A percentile compares a stretch with the other conserved stretches of the same genome.
Conservation (phyloP, 176 grass and related monocot species). For the Neostapfia colusana region DNA sequence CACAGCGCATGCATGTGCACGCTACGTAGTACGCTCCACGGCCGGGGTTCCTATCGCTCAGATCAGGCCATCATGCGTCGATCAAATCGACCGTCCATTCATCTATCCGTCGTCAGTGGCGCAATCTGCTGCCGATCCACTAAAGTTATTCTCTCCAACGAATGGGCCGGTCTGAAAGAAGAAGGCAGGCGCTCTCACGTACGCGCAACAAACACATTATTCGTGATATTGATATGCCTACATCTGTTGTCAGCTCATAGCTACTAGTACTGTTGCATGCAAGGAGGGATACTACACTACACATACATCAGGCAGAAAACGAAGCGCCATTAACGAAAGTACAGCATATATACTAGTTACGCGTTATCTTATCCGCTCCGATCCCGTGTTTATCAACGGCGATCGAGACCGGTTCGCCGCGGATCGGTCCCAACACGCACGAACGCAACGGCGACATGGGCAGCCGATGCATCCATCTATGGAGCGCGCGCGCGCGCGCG, state of each 20-base stretch:
- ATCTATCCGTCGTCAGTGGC: background rate
- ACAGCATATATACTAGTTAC: too few species aligned
- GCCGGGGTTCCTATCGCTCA: background rate
- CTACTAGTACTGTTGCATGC: background rate
- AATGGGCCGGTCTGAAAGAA: background rate
- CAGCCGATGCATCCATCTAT: background rate
- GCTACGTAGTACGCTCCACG: background rate
- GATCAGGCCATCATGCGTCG: background rate
- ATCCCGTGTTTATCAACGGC: background rate
- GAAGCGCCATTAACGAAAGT: background rate
- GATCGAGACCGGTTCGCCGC: conserved; percentile 3
- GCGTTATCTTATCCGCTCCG: background rate
- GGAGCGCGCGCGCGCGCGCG: background rate
- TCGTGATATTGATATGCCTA: background rate
- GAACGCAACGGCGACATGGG: background rate
- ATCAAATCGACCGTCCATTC: background rate
- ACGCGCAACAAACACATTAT: background rate
- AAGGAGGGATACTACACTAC: too few species aligned
- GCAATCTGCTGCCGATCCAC: background rate
- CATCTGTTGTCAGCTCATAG: background rate
- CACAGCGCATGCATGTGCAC: background rate
- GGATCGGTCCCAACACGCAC: background rate
- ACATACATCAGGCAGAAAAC: background rate
- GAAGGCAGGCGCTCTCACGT: background rate
- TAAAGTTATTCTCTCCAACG: background rate